Conservation (phyloP, 306 rosid genomes). For the Fragaria ananassa region DNA sequence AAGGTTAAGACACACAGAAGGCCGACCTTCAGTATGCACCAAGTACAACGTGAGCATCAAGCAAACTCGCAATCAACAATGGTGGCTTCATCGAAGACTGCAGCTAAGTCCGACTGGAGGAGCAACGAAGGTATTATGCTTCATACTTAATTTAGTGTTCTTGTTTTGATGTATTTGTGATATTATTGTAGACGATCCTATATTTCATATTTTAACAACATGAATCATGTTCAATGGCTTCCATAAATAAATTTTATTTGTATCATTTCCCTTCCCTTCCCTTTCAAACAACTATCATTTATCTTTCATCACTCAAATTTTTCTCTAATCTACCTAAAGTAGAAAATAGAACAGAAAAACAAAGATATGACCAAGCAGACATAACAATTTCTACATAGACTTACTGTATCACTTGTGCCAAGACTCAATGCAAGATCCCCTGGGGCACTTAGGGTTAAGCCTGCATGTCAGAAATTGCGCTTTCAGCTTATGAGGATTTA, state of each 20-base stretch:
- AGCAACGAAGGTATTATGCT: too few species aligned
- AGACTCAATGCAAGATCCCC: slow-evolving; percentile 96
- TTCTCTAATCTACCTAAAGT: background rate
- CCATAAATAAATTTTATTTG: too few species aligned
- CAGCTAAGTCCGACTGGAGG: too few species aligned
- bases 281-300: background rate
- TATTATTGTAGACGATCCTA: too few species aligned
- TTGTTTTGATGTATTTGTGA: too few species aligned
- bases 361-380: background rate
- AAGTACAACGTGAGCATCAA: too few species aligned
- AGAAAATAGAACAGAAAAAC: background rate
- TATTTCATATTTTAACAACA: background rate
- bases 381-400: slow-evolving; percentile 29
- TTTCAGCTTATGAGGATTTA: background rate
- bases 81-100: too few species aligned
- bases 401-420: slow-evolving; percentile 94
- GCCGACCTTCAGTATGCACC: too few species aligned
- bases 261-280: background rate
- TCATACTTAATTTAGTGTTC: too few species aligned
- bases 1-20: too few species aligned
- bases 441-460: slow-evolving; percentile 79
- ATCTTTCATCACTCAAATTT: background rate
- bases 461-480: slow-evolving; percentile 43
- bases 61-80: too few species aligned
- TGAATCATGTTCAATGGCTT: background rate